Conservation (phyloP, 2,329 filamentous ascomycete genomes). For the Clathrospora elynae region DNA sequence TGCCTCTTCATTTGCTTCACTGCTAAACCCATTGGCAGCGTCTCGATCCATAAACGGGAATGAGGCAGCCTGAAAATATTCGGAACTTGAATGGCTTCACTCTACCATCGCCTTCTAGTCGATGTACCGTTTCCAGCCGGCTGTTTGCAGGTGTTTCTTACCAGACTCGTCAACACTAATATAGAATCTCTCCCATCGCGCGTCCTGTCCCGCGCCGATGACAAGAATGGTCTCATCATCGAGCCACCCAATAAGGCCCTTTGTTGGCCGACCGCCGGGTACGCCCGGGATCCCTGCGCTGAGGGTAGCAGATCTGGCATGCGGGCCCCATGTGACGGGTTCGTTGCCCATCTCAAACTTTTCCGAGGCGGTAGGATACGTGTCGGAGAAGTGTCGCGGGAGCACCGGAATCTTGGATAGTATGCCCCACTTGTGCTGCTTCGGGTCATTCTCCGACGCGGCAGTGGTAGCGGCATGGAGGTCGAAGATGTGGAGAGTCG, state of each 20-base stretch:
- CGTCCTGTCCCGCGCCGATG: constrained; percentile 77
- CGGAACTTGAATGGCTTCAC: no score
- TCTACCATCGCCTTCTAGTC: not conserved
- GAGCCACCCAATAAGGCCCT: constrained; percentile 86
- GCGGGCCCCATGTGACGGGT: constrained; percentile 43
- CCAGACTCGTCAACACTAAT: constrained; percentile 62
- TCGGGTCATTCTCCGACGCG: constrained; percentile 20
- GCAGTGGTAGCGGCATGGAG: constrained; percentile 56
- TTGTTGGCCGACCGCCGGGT: constrained; percentile 66
- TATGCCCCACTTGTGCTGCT: constrained; percentile 74
- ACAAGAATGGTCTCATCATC: constrained; percentile 75
- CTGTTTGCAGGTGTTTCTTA: constrained; percentile 6
- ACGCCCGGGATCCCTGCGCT: constrained; percentile 58
- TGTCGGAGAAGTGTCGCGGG: constrained; percentile 85
- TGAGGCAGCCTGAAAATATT: no score
- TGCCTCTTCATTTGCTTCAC: no score
- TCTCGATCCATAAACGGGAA: no score
- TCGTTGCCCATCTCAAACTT: constrained; percentile 87
- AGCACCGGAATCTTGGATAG: constrained; percentile 82
- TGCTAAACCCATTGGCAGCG: no score
- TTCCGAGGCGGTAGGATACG: constrained; percentile 81
- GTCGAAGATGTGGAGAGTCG: constrained; percentile 92
- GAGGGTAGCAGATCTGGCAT: constrained; percentile 43
- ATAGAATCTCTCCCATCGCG: constrained; percentile 82
- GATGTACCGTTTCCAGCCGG: constrained; percentile 15